Base-by-base conservation (phyloP, 139 green algal species). In the Monoraphidium neglectum region DNA sequence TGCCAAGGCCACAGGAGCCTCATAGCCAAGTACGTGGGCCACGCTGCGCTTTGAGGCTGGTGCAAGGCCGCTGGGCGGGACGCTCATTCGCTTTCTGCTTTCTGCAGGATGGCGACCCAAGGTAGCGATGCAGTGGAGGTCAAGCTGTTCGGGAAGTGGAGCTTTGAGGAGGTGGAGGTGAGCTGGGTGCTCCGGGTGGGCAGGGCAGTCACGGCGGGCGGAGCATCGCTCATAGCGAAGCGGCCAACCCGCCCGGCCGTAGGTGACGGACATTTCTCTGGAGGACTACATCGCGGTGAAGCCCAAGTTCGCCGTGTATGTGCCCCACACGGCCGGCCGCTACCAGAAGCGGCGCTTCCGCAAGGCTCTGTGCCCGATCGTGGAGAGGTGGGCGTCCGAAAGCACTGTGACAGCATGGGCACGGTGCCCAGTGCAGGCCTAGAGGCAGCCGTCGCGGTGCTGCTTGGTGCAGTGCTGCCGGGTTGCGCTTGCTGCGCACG, bases 261-360 rank as follows among this genome's bases (percentile, higher is more conserved):
- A 98, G 95, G 90, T 99, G 57, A 97, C 91, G 66, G 97, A 99
- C 87, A 97, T 99, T 83, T 95, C 95, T 26, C 85, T 99, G 73
- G 93, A 98, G 86, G 97, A 99, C 73, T 99, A 99, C 93, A 98
- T 99, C 65, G 93, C 96, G 24, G 96, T 99, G 54, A 98, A 97
- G 90, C 86, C 89, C 51, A 98, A 98, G 89, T 95, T 92, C 81
- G 95, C 95, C 40, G 83, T 93, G 36, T 98, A 94, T 77, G 95
- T 98, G 64, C 95, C 95, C 36, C 97, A 99, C 93, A 98, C 95
- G 32, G 97, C 96, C 38, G 97, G 97, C 18, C 93, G 97, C 64
- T 99, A 99, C 90, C 92, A 98, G 87, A 97, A 95, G 86, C 97
- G 95, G 85, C 91, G 97, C 72, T 99, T 99, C 89, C 88, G 96